Conservation (phyloP, 1,139 yeast genomes). For the Lodderomyces jiufengensis region DNA sequence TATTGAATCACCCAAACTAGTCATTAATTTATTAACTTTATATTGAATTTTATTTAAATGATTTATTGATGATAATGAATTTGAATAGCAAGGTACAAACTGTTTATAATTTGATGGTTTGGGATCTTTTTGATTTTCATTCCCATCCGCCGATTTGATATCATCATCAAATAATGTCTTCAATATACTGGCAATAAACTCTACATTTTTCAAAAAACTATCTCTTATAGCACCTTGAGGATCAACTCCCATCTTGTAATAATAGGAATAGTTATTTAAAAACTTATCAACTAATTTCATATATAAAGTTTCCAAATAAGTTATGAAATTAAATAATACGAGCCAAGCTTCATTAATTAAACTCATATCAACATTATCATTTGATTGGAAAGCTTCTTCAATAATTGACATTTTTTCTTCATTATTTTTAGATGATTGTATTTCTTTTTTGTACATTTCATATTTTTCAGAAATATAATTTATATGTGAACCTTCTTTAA, state of each 20-base stretch:
- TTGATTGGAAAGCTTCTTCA: slow-evolving; percentile 34
- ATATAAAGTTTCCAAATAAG: slow-evolving; percentile 33
- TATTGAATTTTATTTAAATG: slow-evolving; percentile 33
- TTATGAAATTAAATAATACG: slow-evolving; percentile 35
- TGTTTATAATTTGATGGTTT: slow-evolving; percentile 35
- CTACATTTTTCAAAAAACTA: slow-evolving; percentile 25
- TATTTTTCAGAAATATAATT: slow-evolving; percentile 41
- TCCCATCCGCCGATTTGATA: slow-evolving; percentile 16
- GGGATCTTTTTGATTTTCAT: slow-evolving; percentile 32
- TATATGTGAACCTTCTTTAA: slow-evolving; percentile 38
- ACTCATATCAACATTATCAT: slow-evolving; percentile 42
- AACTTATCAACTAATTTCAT: slow-evolving; percentile 31
- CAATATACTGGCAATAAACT: slow-evolving; percentile 25
- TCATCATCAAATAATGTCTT: slow-evolving; percentile 29
- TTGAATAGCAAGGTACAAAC: slow-evolving; percentile 41
- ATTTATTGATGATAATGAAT: slow-evolving; percentile 39
- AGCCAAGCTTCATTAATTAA: slow-evolving; percentile 47
- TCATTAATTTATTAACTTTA: slow-evolving; percentile 29
- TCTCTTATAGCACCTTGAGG: slow-evolving; percentile 27
- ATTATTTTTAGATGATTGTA: slow-evolving; percentile 26
- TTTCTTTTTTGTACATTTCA: slow-evolving; percentile 33
- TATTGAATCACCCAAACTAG: slow-evolving; percentile 31
- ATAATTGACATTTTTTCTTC: slow-evolving; percentile 29
- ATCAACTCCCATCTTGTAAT: slow-evolving; percentile 28
- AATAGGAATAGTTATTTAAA: slow-evolving; percentile 38